Evolutionary conservation across 2,329 filamentous ascomycete species (phyloP), one percentile per base, ranked within the genome.

Genomic region (Xylariales sp.): DNA sequence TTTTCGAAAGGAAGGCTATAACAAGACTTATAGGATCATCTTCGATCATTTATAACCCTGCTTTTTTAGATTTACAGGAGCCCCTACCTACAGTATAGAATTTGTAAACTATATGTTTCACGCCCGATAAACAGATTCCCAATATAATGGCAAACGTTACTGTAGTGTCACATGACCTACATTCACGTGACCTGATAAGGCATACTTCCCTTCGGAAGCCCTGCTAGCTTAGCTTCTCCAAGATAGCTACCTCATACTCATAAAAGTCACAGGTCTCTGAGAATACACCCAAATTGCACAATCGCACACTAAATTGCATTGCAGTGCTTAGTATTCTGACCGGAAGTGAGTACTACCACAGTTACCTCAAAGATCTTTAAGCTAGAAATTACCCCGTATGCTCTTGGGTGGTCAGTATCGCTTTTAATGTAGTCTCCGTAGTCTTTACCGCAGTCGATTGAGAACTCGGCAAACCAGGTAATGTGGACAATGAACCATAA

Each of bases 361-460:
- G n/a, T n/a, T 41, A 61, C 4, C 43, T 65, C 50, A 7, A 53
- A 30, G 3, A 68, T 45, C 45, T 52, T 57, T 14, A 61, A 53
- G 30, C 8, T 18, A 4, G 12, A 9, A 49, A 60, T 59, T 8
- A 18, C 34, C 4, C 39, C 41, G 5, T 61, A 60, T 8, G 56
- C 63, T 12, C 16, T 41, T 23, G n/a, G 39, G 23, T 57, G 50
- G 18, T 46, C 56, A 6, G 49, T 8, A 16, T 65, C 49, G 36
- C 56, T 61, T 6, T 55, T 23, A n/a, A 50, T 61, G 14, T 65
- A 65, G n/a, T 56, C n/a, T 48, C 32, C 0, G 18, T 65, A 65
- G 6, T 45, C 43, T 14, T 23, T 34, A 32, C 28, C 32, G 32
- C 63, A n/a, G 9, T 65, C 63, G 18, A 39, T 14, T 14, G 30